Conservation (phyloP, 306 rosid genomes). For the Luffa acutangula region DNA sequence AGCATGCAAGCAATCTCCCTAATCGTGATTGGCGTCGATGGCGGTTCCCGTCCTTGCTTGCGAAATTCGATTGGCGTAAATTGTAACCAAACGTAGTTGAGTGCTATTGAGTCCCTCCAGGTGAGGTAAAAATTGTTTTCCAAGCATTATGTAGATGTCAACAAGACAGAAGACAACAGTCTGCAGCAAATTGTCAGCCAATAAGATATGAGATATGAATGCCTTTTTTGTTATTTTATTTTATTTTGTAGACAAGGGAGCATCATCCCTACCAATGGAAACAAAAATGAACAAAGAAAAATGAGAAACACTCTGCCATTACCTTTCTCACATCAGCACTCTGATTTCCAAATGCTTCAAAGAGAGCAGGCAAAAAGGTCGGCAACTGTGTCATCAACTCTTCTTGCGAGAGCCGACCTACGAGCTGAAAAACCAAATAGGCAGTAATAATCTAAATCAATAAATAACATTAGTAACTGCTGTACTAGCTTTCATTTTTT, state of each 20-base stretch:
- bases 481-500: background rate
- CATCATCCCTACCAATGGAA: background rate
- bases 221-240: background rate
- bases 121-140: constrained; percentile 89
- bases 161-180: constrained; percentile 98
- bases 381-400: constrained; percentile 83
- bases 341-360: constrained; percentile 94
- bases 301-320: background rate
- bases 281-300: background rate
- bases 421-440: constrained; percentile 45
- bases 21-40: constrained; percentile 48
- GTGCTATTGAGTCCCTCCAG: constrained; percentile 92
- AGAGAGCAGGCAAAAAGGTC: constrained; percentile 87
- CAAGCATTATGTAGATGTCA: constrained; percentile 96
- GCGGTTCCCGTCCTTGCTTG: constrained; percentile 82
- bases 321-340: constrained; percentile 99
- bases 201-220: background rate
- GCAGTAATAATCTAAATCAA: background rate
- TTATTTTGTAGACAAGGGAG: background rate
- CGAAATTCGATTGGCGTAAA: constrained; percentile 92
- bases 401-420: constrained; percentile 75
- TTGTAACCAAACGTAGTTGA: constrained; percentile 86
- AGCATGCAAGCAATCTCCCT: constrained; percentile 21
- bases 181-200: constrained; percentile 38
- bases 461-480: background rate